A percentile compares a stretch with the other conserved stretches of the same genome.
Evolutionary conservation across 1,284 basidiomycete species (phyloP).

Genomic region (Chalciporus sp.): DNA sequence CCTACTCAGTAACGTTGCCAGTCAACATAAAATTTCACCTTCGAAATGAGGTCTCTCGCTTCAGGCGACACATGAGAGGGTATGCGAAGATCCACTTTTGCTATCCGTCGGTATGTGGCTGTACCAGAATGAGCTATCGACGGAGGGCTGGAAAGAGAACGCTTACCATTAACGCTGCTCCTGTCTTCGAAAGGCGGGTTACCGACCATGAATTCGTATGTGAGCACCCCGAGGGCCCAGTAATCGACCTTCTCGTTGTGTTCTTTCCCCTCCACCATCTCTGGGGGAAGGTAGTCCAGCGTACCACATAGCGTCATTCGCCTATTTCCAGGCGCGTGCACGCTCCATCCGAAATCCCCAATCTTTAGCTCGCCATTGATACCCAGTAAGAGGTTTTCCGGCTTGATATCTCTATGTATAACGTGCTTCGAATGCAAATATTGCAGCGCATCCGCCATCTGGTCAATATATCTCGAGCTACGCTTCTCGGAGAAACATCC

Average conservation of each 20-base stretch:
- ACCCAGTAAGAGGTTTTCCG: constrained; percentile 94
- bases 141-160: neutral
- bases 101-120: constrained; percentile 90
- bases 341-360: constrained; percentile 98
- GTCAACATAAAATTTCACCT: constrained; percentile 40
- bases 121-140: constrained; percentile 6
- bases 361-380: constrained; percentile 98
- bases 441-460: constrained; percentile 95
- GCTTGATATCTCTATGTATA: constrained; percentile 99
- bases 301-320: constrained; percentile 93
- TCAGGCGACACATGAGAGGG: constrained; percentile 66
- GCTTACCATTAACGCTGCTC: constrained; percentile 70
- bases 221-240: constrained; percentile 96
- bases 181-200: constrained; percentile 94
- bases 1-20: constrained; percentile 31
- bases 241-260: constrained; percentile 92
- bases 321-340: constrained; percentile 93
- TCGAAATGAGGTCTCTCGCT: constrained; percentile 66
- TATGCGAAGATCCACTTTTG: constrained; percentile 81
- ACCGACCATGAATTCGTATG: constrained; percentile 94
- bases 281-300: constrained; percentile 95
- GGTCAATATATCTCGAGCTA: constrained; percentile 89
- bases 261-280: constrained; percentile 94
- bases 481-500: constrained; percentile 88
- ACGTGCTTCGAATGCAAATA: constrained; percentile 97